Percentiles rank a stretch among this genome's conserved stretches.
Evolutionary conservation across 139 green algal species (phyloP).

Genomic region (Penium margaritaceum): DNA sequence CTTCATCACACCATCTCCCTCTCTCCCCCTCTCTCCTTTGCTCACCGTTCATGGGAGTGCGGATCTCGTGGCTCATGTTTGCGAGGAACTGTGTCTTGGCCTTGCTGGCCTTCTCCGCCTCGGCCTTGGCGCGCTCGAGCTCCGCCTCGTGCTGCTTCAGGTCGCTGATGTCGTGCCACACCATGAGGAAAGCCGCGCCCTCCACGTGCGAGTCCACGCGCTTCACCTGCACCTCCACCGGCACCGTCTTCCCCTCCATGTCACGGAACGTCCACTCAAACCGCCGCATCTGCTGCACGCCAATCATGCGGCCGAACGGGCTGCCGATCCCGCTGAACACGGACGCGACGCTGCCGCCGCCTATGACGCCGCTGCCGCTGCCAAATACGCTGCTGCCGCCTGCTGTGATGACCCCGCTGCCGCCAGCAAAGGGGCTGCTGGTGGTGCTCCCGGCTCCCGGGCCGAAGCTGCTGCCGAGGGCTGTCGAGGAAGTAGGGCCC

Average conservation of each 20-base stretch:
- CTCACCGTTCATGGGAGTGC: constrained; percentile 59
- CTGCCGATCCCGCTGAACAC: not conserved
- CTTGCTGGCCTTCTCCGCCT: constrained; percentile 47
- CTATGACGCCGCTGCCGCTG: not conserved
- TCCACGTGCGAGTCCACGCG: too few relatives aligned
- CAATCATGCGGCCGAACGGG: not conserved
- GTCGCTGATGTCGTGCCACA: constrained; percentile 48
- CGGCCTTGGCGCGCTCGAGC: constrained; percentile 29
- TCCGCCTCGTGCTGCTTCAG: constrained; percentile 19
- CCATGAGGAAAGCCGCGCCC: too few relatives aligned
- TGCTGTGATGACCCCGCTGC: too few relatives aligned
- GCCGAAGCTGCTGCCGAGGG: not conserved
- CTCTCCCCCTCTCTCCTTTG: too few relatives aligned
- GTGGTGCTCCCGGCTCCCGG: too few relatives aligned
- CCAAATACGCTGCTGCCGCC: too few relatives aligned
- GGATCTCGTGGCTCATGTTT: constrained; percentile 67
- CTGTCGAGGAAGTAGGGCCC: not conserved
- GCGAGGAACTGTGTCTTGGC: constrained; percentile 62
- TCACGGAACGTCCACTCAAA: constrained; percentile 1
- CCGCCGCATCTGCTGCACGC: not conserved
- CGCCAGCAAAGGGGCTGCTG: too few relatives aligned
- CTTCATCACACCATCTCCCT: not conserved
- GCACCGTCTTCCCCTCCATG: not conserved
- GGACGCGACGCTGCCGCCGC: not conserved
- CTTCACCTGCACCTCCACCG: constrained; percentile 21